These are phyloP conservation scores for Ophiostoma triangulosporum DNA, from an alignment of 2,329 filamentous ascomycete species.

Conservation along the genomic window DNA sequence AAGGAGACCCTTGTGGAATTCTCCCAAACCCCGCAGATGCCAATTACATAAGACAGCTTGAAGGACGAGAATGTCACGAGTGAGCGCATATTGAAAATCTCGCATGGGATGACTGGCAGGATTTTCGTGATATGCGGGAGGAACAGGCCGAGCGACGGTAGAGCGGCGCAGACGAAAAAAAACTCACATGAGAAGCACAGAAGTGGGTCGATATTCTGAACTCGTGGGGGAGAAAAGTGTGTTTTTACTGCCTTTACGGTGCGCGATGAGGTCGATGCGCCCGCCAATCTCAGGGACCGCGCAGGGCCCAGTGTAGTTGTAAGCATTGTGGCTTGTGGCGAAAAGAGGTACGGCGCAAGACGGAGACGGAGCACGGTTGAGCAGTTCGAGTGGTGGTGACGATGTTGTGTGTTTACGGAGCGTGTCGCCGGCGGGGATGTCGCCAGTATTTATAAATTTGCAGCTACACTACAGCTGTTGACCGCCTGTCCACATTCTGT, in stretches of 20 bases:
- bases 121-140: background rate
- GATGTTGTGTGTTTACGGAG: background rate
- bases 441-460: conserved; percentile 5
- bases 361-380: background rate
- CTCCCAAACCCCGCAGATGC: conserved; percentile 1
- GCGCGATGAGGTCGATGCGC: background rate
- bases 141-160: background rate
- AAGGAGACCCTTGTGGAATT: background rate
- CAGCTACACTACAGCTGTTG: conserved; percentile 1
- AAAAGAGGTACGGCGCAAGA: background rate
- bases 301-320: background rate
- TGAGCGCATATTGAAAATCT: background rate
- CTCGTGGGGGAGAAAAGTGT: conserved; percentile 8
- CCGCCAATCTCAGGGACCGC: background rate
- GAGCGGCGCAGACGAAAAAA: background rate
- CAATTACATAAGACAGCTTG: background rate
- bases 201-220: conserved; percentile 11
- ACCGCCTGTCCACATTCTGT: too few relatives aligned
- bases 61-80: background rate
- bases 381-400: background rate
- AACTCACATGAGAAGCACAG: conserved; percentile 12
- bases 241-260: background rate
- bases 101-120: background rate
- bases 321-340: conserved; percentile 1
- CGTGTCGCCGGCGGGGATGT: background rate